phyloP scores from a whole-genome alignment of 495 filamentous ascomycete genomes.

The Mycothermus thermophilus region DNA sequence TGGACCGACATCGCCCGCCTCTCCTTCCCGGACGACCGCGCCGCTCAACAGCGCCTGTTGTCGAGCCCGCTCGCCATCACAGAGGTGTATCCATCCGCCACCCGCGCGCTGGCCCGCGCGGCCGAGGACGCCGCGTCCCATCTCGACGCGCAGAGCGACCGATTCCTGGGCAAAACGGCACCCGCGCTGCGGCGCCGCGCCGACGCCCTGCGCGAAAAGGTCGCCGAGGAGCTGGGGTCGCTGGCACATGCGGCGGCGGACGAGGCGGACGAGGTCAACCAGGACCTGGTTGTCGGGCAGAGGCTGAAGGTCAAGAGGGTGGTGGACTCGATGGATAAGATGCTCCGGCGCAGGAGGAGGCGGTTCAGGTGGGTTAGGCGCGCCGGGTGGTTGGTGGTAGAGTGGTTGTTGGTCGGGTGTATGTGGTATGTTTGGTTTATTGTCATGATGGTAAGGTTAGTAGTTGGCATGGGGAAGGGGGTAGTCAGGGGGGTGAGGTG shows the following conservation, averaged over 20 bases:
- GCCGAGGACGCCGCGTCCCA: conserved; percentile 41
- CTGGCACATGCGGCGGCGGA: conserved; percentile 52
- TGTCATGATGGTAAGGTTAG: conserved; percentile 52
- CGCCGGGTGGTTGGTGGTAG: conserved; percentile 55
- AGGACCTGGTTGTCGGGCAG: conserved; percentile 58
- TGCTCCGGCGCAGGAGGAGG: conserved; percentile 51
- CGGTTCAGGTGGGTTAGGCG: conserved; percentile 59
- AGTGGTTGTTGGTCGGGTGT: conserved; percentile 66
- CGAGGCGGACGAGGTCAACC: conserved; percentile 60
- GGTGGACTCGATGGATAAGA: conserved; percentile 60
- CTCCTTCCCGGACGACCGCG: conserved; percentile 11
- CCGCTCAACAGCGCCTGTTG: conserved; percentile 9
- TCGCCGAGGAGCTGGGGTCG: conserved; percentile 32
- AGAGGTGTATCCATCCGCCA: conserved; percentile 56
- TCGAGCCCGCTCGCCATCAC: conserved; percentile 40
- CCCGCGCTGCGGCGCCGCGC: conserved; percentile 24
- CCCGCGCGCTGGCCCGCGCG: conserved; percentile 42
- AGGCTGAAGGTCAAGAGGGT: conserved; percentile 64
- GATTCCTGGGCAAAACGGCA: conserved; percentile 19
- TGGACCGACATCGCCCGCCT: conserved; percentile 26
- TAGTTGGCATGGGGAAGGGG: conserved; percentile 46
- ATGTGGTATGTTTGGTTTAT: conserved; percentile 80
- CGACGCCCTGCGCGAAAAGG: conserved; percentile 19
- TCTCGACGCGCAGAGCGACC: conserved; percentile 40
- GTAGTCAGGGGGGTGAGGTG: conserved; percentile 47